Evolutionary conservation across 2,329 filamentous ascomycete genomes (phyloP), one percentile per base, ranked within the genome.

Genomic region (Xylaria sp.): DNA sequence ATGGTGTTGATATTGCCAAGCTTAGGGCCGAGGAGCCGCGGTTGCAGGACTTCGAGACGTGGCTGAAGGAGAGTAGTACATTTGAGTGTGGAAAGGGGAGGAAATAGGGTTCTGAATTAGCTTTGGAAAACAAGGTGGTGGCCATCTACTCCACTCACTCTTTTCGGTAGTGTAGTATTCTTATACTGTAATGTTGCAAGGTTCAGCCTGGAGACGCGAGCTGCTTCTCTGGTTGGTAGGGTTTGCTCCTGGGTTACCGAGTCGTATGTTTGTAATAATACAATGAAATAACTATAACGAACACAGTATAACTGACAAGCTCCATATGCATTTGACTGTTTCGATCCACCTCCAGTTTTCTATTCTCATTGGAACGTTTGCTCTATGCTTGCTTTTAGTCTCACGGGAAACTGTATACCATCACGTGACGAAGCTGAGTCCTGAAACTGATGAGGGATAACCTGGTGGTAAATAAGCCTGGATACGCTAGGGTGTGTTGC

Each of bases 31-130:
- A 77, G 66, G 73, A 80, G 56, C 78, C 78, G 10, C 62, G 71
- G 7, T 48, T 81, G 57, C 77, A 79, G 74, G 71, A 77, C 56
- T 79, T 83, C 43, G 80, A 82, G 73, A 72, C 72, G 6, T 84
- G 80, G 79, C 55, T 84, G 62, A 76, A 71, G 67, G 77, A 81
- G 72, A 79, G 76, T 33, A 82, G 81, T 31, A 65, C 54, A 51
- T 76, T 76, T 65, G 74, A 74, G 52, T 72, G 59, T 60, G 52
- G 33, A 10, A 59, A 62, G 58, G 65, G 59, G 54, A 67, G 33
- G 39, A 48, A 57, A 7, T 57, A 65, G 56, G 33, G 5, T n/a
- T 8, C 7, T 46, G 46, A 18, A 55, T 23, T 33, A 9, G 31
- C 23, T 49, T 12, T 36, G 25, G 25, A 2, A 23, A 5, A 33